Evolutionary conservation across 176 grass and related monocot species (phyloP).

Genomic region (Microstegium vimineum): DNA sequence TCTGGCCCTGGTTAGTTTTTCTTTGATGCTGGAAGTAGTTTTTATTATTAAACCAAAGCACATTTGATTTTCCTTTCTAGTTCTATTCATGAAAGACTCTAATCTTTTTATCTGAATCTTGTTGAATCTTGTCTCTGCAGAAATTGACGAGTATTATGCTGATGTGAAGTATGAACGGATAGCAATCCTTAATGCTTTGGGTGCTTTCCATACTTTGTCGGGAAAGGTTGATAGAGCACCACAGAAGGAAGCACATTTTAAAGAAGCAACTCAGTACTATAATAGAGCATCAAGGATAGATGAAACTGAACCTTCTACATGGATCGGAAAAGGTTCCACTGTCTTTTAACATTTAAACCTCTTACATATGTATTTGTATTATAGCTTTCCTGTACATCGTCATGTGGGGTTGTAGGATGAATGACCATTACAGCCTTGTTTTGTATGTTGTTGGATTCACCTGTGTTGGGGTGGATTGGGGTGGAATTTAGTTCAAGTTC

Average conservation of each 20-base stretch:
- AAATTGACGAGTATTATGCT: conserved; percentile 95
- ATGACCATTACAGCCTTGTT: background rate
- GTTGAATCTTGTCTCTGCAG: conserved; percentile 40
- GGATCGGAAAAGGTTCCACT: conserved; percentile 86
- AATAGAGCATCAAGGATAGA: conserved; percentile 96
- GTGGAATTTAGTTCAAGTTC: too few species aligned
- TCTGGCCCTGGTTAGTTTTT: conserved; percentile 74
- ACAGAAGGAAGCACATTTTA: conserved; percentile 83
- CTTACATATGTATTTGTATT: conserved; percentile 7
- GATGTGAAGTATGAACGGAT: conserved; percentile 97
- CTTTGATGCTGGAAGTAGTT: background rate
- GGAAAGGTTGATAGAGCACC: conserved; percentile 69
- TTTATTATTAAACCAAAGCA: background rate
- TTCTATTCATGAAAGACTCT: background rate
- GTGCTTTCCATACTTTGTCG: conserved; percentile 79
- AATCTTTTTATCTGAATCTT: background rate
- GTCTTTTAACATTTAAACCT: conserved; percentile 14
- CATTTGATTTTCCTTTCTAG: conserved; percentile 8
- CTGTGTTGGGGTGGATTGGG: too few species aligned
- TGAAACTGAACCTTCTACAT: conserved; percentile 80
- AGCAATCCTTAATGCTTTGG: conserved; percentile 86
- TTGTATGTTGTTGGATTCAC: too few species aligned
- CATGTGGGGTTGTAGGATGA: conserved; percentile 3
- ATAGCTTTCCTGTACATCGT: background rate
- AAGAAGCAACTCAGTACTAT: conserved; percentile 80